Conservation (phyloP, 805 yeast genomes). For the Torulaspora maleeae region DNA sequence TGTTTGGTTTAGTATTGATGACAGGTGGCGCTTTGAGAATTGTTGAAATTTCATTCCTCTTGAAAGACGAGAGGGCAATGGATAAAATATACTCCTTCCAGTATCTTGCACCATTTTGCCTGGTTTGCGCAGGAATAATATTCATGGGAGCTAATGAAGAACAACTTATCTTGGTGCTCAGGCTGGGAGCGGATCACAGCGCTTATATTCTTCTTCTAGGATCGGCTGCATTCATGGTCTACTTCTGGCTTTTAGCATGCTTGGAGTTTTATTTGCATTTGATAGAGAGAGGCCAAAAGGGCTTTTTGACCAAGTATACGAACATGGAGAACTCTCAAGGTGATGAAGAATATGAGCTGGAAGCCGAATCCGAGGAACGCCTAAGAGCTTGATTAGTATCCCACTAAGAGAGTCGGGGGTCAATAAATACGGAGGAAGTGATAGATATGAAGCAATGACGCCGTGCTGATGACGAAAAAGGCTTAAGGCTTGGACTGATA, state of each 20-base stretch:
- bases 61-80: conserved; percentile 52
- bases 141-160: conserved; percentile 95
- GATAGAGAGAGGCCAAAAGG: conserved; percentile 12
- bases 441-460: too few relatives aligned
- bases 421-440: too few relatives aligned
- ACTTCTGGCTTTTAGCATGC: conserved; percentile 59
- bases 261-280: conserved; percentile 53
- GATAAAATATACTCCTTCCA: conserved; percentile 67
- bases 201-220: conserved; percentile 69
- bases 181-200: conserved; percentile 78
- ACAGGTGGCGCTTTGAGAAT: conserved; percentile 72
- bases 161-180: conserved; percentile 65
- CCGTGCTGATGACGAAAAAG: too few relatives aligned
- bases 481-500: too few relatives aligned
- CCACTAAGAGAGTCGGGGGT: too few relatives aligned
- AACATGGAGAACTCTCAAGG: neutral
- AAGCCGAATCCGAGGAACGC: conserved; percentile 5
- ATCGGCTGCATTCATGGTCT: conserved; percentile 69
- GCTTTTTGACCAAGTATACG: conserved; percentile 16
- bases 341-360: conserved; percentile 12
- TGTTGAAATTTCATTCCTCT: conserved; percentile 72
- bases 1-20: conserved; percentile 81
- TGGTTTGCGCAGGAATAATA: conserved; percentile 70
- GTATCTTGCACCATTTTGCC: conserved; percentile 76
- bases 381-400: neutral